phyloP scores from a whole-genome alignment of 192 early-diverging fungal genomes.

The Umbelopsis ramanniana region DNA sequence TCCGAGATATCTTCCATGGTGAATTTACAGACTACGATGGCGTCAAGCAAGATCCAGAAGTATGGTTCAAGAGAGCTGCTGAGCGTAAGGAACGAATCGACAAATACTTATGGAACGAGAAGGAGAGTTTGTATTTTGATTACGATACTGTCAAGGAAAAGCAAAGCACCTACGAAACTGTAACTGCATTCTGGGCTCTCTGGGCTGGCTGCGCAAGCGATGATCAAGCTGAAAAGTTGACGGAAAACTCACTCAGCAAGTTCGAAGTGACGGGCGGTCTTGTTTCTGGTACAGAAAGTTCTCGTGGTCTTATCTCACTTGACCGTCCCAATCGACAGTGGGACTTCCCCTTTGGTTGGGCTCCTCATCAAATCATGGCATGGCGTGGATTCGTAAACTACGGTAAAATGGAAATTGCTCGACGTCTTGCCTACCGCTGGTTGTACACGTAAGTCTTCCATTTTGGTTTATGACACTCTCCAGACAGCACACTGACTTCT shows the following conservation, averaged over 20 bases:
- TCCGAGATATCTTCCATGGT: slow-evolving; percentile 64
- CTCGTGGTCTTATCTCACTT: slow-evolving; percentile 79
- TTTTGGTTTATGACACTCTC: neutral
- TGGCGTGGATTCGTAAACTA: slow-evolving; percentile 91
- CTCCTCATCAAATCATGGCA: slow-evolving; percentile 96
- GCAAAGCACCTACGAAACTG: slow-evolving; percentile 83
- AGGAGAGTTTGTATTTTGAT: slow-evolving; percentile 84
- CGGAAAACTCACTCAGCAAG: slow-evolving; percentile 62
- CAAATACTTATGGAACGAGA: slow-evolving; percentile 85
- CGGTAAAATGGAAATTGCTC: slow-evolving; percentile 70
- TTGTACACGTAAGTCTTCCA: slow-evolving; percentile 72
- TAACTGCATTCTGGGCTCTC: slow-evolving; percentile 87
- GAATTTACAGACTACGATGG: slow-evolving; percentile 50
- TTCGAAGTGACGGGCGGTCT: slow-evolving; percentile 93
- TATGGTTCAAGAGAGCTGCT: slow-evolving; percentile 70
- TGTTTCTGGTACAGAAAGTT: slow-evolving; percentile 89
- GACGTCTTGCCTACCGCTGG: slow-evolving; percentile 90
- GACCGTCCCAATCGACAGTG: slow-evolving; percentile 94
- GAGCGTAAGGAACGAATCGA: slow-evolving; percentile 69
- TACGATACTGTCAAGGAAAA: slow-evolving; percentile 74
- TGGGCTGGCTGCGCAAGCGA: slow-evolving; percentile 85
- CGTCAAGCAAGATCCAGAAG: slow-evolving; percentile 49
- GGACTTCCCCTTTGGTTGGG: slow-evolving; percentile 96
- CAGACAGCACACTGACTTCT: neutral
- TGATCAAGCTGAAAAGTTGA: slow-evolving; percentile 76